Evolutionary conservation across 306 rosid genomes (phyloP), one percentile per base, ranked within the genome.

Genomic region (Corylus americana): DNA sequence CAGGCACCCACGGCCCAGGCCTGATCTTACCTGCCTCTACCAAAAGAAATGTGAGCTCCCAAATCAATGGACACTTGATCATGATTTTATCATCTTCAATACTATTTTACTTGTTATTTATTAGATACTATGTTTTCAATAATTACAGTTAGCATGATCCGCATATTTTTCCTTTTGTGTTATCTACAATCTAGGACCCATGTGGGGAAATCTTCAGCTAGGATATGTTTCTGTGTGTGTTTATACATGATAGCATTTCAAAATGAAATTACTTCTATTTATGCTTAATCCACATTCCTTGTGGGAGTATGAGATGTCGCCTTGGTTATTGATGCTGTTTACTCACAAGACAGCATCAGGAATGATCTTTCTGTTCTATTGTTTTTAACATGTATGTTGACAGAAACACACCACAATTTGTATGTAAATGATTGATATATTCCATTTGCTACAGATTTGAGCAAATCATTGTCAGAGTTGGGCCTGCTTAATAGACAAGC

Each of bases 401-500:
- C 58, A 62, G 22, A 31, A 4, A 63, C 70, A 5, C 16, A 5
- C 45, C 31, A 27, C n/a, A 31, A 4, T 0, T 2, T 63, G 70
- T 13, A 63, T 63, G 18, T 17, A 13, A 51, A 7, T 37, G 10
- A 59, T 71, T 53, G 44, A 71, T 71, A 29, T 37, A 48, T 69
- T 45, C 55, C 4, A 9, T 75, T 71, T 78, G 20, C 42, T 79
- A 78, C 86, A 87, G 92, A 87, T 79, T 72, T 89, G 59, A 71
- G 69, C 55, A 85, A 84, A 83, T 74, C 86, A 4, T 66, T 89
- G 55, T 87, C 86, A 55, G 90, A 85, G 55, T 70, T 89, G 86
- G 90, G 89, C 49, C 83, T 87, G 37, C 72, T 71, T 70, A 86
- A 85, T 69, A 85, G 92, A 75, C 92, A 89, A 81, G 85, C 92